Percentiles rank a stretch among this genome's conserved stretches.
Conservation (phyloP, 2,329 filamentous ascomycete genomes). For the Myriosclerotinia curreyana region DNA sequence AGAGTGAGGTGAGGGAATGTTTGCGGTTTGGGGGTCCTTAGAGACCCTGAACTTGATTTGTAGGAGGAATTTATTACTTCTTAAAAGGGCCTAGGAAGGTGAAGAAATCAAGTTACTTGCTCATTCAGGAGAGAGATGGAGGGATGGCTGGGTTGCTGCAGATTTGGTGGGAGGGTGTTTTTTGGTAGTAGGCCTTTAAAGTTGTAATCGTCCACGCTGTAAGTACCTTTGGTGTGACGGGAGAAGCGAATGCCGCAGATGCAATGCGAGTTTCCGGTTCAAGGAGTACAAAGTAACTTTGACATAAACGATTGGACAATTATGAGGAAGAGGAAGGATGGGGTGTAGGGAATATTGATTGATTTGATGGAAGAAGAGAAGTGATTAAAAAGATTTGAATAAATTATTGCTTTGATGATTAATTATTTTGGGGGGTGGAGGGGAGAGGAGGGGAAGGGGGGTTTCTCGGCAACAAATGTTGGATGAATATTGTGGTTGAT, state of each 20-base stretch:
- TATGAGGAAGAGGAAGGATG: background rate
- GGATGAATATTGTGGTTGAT: no score
- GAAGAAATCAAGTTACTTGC: constrained; percentile 15
- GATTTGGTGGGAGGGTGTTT: constrained; percentile 13
- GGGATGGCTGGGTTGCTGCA: constrained; percentile 20
- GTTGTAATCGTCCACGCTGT: constrained; percentile 20
- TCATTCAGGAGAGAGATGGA: constrained; percentile 18
- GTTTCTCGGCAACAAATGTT: no score
- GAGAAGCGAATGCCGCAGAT: constrained; percentile 21
- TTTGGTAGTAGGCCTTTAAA: constrained; percentile 7
- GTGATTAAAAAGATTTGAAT: background rate
- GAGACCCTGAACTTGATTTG: constrained; percentile 29
- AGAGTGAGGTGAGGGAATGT: constrained; percentile 40
- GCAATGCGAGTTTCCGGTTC: constrained; percentile 23
- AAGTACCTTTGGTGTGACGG: constrained; percentile 10
- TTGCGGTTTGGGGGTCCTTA: constrained; percentile 36
- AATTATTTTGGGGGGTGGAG: no score
- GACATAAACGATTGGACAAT: constrained; percentile 20
- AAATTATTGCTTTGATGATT: no score
- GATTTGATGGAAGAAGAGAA: constrained; percentile 1
- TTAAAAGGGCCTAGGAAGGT: constrained; percentile 19
- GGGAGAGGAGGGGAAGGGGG: no score
- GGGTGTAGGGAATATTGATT: background rate
- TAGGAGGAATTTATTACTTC: constrained; percentile 1
- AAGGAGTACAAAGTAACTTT: constrained; percentile 20